Evolutionary conservation across 352 stramenopile species (phyloP), one percentile per base, ranked within the genome.

Genomic region (Phytophthora parvispora): DNA sequence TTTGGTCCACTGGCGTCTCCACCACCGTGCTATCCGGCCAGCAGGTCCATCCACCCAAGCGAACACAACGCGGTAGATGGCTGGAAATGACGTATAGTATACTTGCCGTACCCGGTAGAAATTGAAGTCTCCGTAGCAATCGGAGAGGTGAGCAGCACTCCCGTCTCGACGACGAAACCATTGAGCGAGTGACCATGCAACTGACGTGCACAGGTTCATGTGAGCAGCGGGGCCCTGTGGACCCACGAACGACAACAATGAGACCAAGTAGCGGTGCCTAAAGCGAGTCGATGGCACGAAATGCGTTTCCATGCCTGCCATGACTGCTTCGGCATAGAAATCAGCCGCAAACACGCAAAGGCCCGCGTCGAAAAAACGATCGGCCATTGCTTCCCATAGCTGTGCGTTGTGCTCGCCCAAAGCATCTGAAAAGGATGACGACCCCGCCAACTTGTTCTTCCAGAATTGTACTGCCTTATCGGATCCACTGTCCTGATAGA

Each of bases 301-400:
- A 16, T 16, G n/a, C 20, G 7, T 63, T 56, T 10, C 16, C 22
- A n/a, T 20, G 5, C 8, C 43, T 31, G 12, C 24, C 12, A 34
- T 12, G 12, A 77, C 29, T 7, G 40, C 60, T 67, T 76, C 52
- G 0, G 16, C 36, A 31, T 80, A 81, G n/a, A 62, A 76, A 56
- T 82, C 79, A 7, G 67, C 74, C 12, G 79, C 72, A 57, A 83
- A 81, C 4, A 83, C 58, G 32, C 64, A 81, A 18, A 86, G 72
- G 42, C 72, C 56, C 12, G 52, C 31, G 12, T 67, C 59, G 40
- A 82, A 88, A 16, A 77, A 71, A 1, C 60, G 68, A 43, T 72
- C 56, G 4, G 47, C 80, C 45, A 78, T 74, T 27, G 38, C 56
- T 27, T 48, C 54, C 69, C 51, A 78, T 8, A 47, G 16, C 8